Evolutionary conservation across 2,329 filamentous ascomycete genomes (phyloP).

Genomic region (Apiospora arundinis): DNA sequence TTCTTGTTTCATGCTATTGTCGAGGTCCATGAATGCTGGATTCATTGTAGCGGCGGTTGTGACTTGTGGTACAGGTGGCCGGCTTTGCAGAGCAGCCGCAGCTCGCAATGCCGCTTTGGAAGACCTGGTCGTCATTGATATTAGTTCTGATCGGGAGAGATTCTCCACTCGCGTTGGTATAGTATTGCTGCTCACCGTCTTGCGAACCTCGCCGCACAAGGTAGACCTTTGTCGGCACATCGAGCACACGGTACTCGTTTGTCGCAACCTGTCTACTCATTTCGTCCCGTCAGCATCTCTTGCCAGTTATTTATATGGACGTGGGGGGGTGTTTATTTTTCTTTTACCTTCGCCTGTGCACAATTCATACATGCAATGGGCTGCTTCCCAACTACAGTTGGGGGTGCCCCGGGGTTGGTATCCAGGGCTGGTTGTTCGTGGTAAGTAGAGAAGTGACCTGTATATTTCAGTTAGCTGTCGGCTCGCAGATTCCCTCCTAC

Average conservation of each 20-base stretch:
- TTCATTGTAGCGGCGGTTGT: slow-evolving; percentile 36
- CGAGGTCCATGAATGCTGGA: slow-evolving; percentile 47
- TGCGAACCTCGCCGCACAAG: slow-evolving; percentile 56
- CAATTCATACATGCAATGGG: slow-evolving; percentile 58
- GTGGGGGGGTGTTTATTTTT: too few relatives aligned
- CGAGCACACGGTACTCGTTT: slow-evolving; percentile 56
- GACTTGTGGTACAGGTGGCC: slow-evolving; percentile 29
- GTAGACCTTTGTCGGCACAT: slow-evolving; percentile 55
- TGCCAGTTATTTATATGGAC: neutral
- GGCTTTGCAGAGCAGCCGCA: slow-evolving; percentile 43
- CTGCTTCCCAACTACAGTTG: slow-evolving; percentile 39
- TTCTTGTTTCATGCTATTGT: slow-evolving; percentile 36
- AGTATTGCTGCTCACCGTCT: slow-evolving; percentile 33
- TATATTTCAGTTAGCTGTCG: slow-evolving; percentile 49
- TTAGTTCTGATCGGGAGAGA: neutral
- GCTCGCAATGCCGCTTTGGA: slow-evolving; percentile 54
- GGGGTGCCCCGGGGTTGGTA: slow-evolving; percentile 35
- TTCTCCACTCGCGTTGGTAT: neutral
- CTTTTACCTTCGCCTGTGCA: slow-evolving; percentile 44
- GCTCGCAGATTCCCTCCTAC: neutral
- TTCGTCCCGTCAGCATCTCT: neutral
- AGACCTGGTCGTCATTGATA: slow-evolving; percentile 41
- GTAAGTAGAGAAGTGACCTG: slow-evolving; percentile 34
- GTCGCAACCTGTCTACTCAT: slow-evolving; percentile 55
- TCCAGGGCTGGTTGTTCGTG: slow-evolving; percentile 18